A percentile compares a stretch with the other conserved stretches of the same genome.
Evolutionary conservation across 257 asterid genomes (phyloP).

Genomic region (Parsonsia alboflavescens): DNA sequence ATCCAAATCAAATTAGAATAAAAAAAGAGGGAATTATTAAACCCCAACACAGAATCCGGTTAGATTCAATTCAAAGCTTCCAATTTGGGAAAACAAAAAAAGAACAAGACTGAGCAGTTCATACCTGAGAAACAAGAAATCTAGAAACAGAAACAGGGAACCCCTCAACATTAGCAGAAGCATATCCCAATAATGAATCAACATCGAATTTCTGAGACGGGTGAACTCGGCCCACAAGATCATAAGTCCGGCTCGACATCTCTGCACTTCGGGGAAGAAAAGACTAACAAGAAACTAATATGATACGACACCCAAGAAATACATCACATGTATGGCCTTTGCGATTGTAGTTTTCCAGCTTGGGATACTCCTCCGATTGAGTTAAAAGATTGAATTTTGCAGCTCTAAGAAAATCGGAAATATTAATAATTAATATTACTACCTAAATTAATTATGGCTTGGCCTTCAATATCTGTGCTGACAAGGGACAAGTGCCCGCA

Average conservation of each 20-base stretch:
- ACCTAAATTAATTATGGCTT: too few relatives aligned
- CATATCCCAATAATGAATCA: constrained; percentile 52
- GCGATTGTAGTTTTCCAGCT: not conserved
- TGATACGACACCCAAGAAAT: not conserved
- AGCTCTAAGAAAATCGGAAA: not conserved
- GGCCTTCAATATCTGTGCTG: too few relatives aligned
- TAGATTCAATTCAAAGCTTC: not conserved
- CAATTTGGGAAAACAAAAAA: not conserved
- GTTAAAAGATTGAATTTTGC: not conserved
- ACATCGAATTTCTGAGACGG: constrained; percentile 59
- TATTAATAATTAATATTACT: too few relatives aligned
- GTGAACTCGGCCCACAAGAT: constrained; percentile 63
- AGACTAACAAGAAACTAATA: not conserved
- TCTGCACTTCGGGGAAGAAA: not conserved
- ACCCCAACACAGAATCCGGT: not conserved
- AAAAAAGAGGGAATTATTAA: not conserved
- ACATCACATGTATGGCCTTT: not conserved
- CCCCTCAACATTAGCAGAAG: constrained; percentile 55
- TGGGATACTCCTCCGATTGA: not conserved
- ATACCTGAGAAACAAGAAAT: constrained; percentile 67
- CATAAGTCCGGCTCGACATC: constrained; percentile 59
- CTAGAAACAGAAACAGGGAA: constrained; percentile 53
- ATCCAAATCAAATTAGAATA: not conserved
- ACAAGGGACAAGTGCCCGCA: too few relatives aligned
- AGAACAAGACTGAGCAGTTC: not conserved